Base-by-base conservation (phyloP, 2,329 filamentous ascomycete species). In the Nigrograna mackinnonii region DNA sequence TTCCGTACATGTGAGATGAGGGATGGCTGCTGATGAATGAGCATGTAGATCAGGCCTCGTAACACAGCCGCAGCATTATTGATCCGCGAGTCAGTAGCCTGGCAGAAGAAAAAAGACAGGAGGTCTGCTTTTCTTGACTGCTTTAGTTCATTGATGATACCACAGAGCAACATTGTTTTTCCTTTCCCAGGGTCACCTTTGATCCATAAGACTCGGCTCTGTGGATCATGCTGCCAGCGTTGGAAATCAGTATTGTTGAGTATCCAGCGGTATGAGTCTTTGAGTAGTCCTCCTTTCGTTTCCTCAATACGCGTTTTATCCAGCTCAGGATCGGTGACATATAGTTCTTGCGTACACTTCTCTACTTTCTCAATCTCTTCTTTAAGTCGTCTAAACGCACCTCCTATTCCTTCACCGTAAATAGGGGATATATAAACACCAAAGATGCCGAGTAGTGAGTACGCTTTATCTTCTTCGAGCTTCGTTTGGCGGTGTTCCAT, bases 51-150 rank as follows among this genome's bases (percentile, higher is more conserved):
- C 0, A 80, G 57, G 0, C 76, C 72, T 0, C 70, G 66, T 2
- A 79, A 48, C 0, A 77, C 67, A 1, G 72, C 60, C 0, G 52
- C 62, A 0, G 69, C 69, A 35, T 52, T 72, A 44, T 73, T 75
- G 18, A 75, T 32, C 1, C 50, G 38, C 0, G 44, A n/a, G 26
- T 73, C 49, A 4, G 66, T 67, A 17, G 58, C 57, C 49, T 79
- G 66, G 52, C 70, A 78, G 55, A 78, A 73, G 55, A 75, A 75
- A 44, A 56, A 72, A 1, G 44, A 32, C 14, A 53, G 31, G 18
- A 13, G 11, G 31, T 11, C 31, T 17, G 31, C 18, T 9, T 9
- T 33, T 14, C 21, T 42, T n/a, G 42, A 32, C n/a, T 21, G 36
- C 38, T 61, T 47, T 30, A 69, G 52, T 26, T 49, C 47, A 32